Evolutionary conservation across 768 basidiomycete species (phyloP), one percentile per base, ranked within the genome.

Genomic region (Tricholomella constricta): DNA sequence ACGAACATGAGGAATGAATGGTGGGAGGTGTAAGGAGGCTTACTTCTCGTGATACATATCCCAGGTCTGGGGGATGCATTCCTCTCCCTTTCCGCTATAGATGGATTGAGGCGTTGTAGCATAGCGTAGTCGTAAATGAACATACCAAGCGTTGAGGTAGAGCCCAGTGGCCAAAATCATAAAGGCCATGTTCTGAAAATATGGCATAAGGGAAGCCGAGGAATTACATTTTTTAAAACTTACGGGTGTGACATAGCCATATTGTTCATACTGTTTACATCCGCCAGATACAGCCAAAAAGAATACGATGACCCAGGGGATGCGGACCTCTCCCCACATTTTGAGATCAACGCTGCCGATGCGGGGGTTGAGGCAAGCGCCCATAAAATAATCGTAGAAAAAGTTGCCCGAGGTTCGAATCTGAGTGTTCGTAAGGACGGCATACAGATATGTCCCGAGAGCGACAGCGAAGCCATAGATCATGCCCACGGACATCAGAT

Each of bases 41-140:
- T 73, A 89, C 81, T 99, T 99, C 67, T 99, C 96, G 62, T 96
- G 92, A 77, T 87, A 97, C 93, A 99, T 99, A 64, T 98, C 97
- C 96, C 97, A 98, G 2, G 94, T 95, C 70, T 96, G 92, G 6
- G 93, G 92, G 56, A 95, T 94, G 63, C 91, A 94, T 65, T 96
- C 94, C 63, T 96, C 94, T 36, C 89, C 94, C 69, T 97, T 97
- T 55, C 82, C 90, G 65, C 89, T 91, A 51, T 29, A 35, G 29
- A 51, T 12, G 34, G 20, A 4, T 26, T 54, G 49, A 50, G 51
- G 54, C 59, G 51, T 62, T 2, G 14, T 22, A n/a, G 55, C 6
- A 5, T 12, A 1, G 11, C 8, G 2, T 17, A 41, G 35, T 5
- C 23, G 48, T 31, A 27, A 35, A 37, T 44, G 14, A 9, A 62